Evolutionary conservation across 2,329 filamentous ascomycete genomes (phyloP), one percentile per base, ranked within the genome.

Genomic region (Chrysosporium keratinophilum): DNA sequence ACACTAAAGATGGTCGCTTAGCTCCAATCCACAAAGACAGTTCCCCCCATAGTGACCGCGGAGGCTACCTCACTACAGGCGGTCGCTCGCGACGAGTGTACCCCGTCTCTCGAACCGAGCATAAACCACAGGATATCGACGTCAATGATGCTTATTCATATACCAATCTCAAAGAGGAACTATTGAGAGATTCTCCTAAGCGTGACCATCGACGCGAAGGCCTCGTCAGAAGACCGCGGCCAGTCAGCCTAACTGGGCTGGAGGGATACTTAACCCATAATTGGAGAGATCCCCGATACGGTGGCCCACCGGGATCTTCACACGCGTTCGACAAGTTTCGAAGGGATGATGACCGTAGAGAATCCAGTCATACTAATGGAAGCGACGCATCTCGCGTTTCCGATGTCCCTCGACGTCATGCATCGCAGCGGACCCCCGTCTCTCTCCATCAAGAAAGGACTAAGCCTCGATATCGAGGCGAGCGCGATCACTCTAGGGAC

Each of bases 371-470:
- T 39, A 14, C 11, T 28, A 46, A 33, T 39, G 41, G 67, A 67
- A 40, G 54, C 58, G 50, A 52, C 15, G 31, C 50, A 3, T 46
- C 60, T 64, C 34, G 73, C 53, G 67, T 74, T 10, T 68, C 73
- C 14, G 64, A 69, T 15, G 60, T 64, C 50, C 63, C 56, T 41
- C 67, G 57, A 48, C 69, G 58, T 56, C 65, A 55, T 40, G 64
- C 72, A 10, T 70, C 70, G 31, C 73, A 72, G 43, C 71, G 71
- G 54, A 67, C 70, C 34, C 67, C 73, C 11, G 67, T 74, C 2
- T 64, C 73, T 14, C 59, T 78, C 4, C 75, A 78, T 57, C 77
- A 78, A 56, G 72, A 73, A 15, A 64, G 66, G 10, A 74, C 76
- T 43, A 67, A 71, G 40, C 73, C 67, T 59, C 71, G 64, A 42